Evolutionary conservation across 495 filamentous ascomycete genomes (phyloP), one percentile per base, ranked within the genome.

Genomic region (Penicillium bialowiezense): DNA sequence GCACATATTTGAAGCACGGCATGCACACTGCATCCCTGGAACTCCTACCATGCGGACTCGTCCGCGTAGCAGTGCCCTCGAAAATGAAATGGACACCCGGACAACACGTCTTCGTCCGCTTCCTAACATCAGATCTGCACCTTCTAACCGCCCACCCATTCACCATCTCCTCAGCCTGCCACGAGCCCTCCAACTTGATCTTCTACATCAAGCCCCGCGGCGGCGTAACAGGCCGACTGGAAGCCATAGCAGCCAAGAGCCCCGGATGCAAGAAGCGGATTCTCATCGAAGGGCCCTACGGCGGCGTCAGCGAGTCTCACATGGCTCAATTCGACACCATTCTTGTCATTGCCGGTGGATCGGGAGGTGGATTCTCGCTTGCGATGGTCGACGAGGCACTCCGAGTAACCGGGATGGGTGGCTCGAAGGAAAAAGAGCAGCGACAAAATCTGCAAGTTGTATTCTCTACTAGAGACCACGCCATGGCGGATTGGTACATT

Each of bases 291-390:
- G 77, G 78, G 1, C 76, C 76, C 0, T 80, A 79, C 45, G 76
- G 78, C 12, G 77, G 78, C 8, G 49, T 76, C 41, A 59, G 55
- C 41, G 38, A 48, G 17, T 40, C 55, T 19, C 40, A 46, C 23
- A 58, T 58, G 40, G 47, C 49, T 15, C 54, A 41, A 17, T 70
- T 65, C 19, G 70, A 76, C 24, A 69, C 60, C 3, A 39, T 65
- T 2, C 48, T 84, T 6, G 62, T 82, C 26, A 64, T 84, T 12
- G 70, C 77, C 0, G 80, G 80, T n/a, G 80, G 80, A 0, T 74
- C 78, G 0, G 79, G 80, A 2, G 74, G 73, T 9, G 76, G 77
- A 5, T 80, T 75, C 48, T 72, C 68, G 2, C 52, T 84, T 3
- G 62, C 57, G 1, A 58, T 66, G 38, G 47, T 63, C 1, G 64